A percentile compares a stretch with the other conserved stretches of the same genome.
Conservation (phyloP, 1,284 basidiomycete genomes). For the Somion occarium region DNA sequence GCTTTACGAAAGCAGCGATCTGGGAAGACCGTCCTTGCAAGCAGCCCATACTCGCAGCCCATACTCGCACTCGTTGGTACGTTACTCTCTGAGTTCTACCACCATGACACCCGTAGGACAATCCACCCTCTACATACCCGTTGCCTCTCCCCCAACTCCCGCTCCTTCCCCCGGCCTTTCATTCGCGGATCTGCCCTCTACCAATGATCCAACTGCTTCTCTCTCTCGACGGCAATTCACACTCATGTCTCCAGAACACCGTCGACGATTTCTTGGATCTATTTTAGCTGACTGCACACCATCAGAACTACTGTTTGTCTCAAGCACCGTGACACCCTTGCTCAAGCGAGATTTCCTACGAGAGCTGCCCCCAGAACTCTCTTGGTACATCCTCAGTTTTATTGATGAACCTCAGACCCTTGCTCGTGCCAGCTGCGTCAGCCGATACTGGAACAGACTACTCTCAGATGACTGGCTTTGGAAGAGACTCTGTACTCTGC, state of each 20-base stretch:
- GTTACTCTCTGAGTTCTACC: too few relatives aligned
- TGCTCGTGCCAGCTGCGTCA: slow-evolving; percentile 69
- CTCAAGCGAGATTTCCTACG: slow-evolving; percentile 86
- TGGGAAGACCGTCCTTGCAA: too few relatives aligned
- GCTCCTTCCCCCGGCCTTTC: slow-evolving; percentile 55
- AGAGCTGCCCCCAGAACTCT: slow-evolving; percentile 81
- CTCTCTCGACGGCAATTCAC: slow-evolving; percentile 30
- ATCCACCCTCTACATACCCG: slow-evolving; percentile 47
- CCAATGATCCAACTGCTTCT: slow-evolving; percentile 2
- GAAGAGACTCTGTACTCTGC: slow-evolving; percentile 71
- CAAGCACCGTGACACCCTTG: slow-evolving; percentile 70
- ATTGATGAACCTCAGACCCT: slow-evolving; percentile 82
- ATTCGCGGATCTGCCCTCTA: slow-evolving; percentile 8
- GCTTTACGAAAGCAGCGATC: too few relatives aligned
- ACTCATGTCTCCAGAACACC: slow-evolving; percentile 34
- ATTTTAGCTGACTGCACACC: slow-evolving; percentile 66
- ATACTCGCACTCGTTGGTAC: too few relatives aligned
- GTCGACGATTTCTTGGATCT: slow-evolving; percentile 58
- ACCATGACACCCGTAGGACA: background rate
- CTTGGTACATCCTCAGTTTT: slow-evolving; percentile 77
- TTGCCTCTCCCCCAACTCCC: slow-evolving; percentile 63
- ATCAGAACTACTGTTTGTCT: slow-evolving; percentile 78
- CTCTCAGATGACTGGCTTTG: slow-evolving; percentile 84
- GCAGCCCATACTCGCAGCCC: too few relatives aligned
- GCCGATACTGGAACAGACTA: slow-evolving; percentile 72